Evolutionary conservation across 2,329 filamentous ascomycete species (phyloP).

Genomic region (Beauveria scarabaeidicola): DNA sequence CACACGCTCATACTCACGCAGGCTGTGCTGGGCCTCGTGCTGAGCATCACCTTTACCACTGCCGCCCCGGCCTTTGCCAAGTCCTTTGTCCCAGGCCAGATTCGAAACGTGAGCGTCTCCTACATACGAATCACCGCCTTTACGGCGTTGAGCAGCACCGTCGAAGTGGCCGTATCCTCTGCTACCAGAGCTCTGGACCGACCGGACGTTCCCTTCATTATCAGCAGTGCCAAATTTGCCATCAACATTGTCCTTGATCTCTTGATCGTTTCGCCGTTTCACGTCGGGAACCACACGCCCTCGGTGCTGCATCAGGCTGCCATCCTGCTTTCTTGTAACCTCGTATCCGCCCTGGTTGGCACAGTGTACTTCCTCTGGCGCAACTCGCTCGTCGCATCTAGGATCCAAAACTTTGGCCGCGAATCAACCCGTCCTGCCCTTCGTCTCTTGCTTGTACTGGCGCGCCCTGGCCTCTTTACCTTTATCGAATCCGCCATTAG

Average conservation of each 20-base stretch:
- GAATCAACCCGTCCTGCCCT: slow-evolving; percentile 28
- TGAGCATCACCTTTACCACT: slow-evolving; percentile 50
- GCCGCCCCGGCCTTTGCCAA: slow-evolving; percentile 47
- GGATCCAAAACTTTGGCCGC: background rate
- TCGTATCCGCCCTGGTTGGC: slow-evolving; percentile 45
- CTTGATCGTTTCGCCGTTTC: slow-evolving; percentile 57
- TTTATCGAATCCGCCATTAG: slow-evolving; percentile 58
- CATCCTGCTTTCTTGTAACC: slow-evolving; percentile 53
- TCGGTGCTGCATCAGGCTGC: slow-evolving; percentile 56
- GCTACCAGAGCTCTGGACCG: slow-evolving; percentile 58
- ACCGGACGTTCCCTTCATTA: slow-evolving; percentile 59
- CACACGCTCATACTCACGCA: slow-evolving; percentile 58
- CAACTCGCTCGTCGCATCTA: background rate
- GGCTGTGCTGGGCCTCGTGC: slow-evolving; percentile 43
- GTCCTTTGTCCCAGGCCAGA: slow-evolving; percentile 54
- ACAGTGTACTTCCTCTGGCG: slow-evolving; percentile 48
- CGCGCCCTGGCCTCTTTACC: slow-evolving; percentile 49
- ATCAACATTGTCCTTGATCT: slow-evolving; percentile 61
- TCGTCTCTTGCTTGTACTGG: slow-evolving; percentile 38
- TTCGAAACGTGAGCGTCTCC: slow-evolving; percentile 45
- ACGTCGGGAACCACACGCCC: slow-evolving; percentile 44
- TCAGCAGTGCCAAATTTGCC: slow-evolving; percentile 54
- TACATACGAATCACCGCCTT: slow-evolving; percentile 61
- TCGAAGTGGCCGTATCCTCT: slow-evolving; percentile 54
- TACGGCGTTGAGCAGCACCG: slow-evolving; percentile 49